Evolutionary conservation across 2,329 filamentous ascomycete species (phyloP).

Genomic region (Juglanconis juglandina): DNA sequence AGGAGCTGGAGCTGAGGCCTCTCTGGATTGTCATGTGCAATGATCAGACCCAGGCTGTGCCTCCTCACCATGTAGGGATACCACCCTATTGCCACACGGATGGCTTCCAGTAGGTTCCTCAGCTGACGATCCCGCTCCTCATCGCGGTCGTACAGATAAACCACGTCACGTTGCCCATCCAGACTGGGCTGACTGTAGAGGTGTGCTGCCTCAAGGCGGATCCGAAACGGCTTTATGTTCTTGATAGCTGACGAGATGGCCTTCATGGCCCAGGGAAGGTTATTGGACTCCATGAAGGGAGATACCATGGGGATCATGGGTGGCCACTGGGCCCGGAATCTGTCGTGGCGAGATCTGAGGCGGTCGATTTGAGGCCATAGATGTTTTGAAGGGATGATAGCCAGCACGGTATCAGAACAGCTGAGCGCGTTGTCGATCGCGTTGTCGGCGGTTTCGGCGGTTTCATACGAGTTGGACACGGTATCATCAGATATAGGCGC

Average conservation of each 20-base stretch:
- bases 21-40: conserved; percentile 54
- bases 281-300: conserved; percentile 54
- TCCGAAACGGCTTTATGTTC: conserved; percentile 14
- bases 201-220: conserved; percentile 40
- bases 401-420: conserved; percentile 59
- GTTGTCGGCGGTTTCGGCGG: too few relatives aligned
- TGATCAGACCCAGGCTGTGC: conserved; percentile 26
- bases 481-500: too few relatives aligned
- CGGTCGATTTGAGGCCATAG: conserved; percentile 48
- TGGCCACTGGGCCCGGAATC: conserved; percentile 59
- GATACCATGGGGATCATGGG: conserved; percentile 66
- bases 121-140: conserved; percentile 23
- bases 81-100: conserved; percentile 34
- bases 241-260: conserved; percentile 35
- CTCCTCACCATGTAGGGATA: conserved; percentile 12
- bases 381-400: conserved; percentile 51
- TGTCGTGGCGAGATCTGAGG: conserved; percentile 61
- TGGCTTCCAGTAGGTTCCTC: conserved; percentile 28
- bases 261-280: conserved; percentile 41
- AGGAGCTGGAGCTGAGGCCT: conserved; percentile 47
- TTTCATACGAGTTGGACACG: too few relatives aligned
- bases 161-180: conserved; percentile 47
- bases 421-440: neutral
- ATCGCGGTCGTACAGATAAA: conserved; percentile 40
- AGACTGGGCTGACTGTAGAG: conserved; percentile 35